These are phyloP conservation scores for Agaricus subrufescens DNA, from an alignment of 768 basidiomycete genomes.

Conservation along the genomic window DNA sequence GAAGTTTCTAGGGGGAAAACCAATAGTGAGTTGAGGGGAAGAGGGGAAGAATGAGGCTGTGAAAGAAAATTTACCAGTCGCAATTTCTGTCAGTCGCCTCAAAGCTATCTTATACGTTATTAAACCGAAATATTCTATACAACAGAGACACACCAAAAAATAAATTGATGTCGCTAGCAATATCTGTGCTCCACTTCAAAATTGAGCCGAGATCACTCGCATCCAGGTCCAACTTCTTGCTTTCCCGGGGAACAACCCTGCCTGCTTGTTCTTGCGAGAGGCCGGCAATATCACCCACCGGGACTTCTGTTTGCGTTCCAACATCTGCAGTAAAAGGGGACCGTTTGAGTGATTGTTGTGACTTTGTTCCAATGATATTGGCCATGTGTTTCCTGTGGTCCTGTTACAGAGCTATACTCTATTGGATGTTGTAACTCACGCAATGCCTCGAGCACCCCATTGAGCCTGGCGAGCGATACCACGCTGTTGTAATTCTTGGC, in stretches of 20 bases:
- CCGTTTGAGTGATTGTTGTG: constrained; percentile 46
- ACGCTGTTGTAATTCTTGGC: constrained; percentile 60
- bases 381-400: constrained; percentile 44
- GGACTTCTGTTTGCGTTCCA: constrained; percentile 58
- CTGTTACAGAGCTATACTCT: not conserved
- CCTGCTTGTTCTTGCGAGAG: constrained; percentile 22
- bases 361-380: constrained; percentile 36
- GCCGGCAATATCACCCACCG: constrained; percentile 21
- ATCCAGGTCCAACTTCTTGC: constrained; percentile 52
- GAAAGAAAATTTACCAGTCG: constrained; percentile 42
- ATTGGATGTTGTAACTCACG: constrained; percentile 34
- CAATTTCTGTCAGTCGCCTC: constrained; percentile 67
- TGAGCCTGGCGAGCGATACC: constrained; percentile 63
- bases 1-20: constrained; percentile 44
- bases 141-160: constrained; percentile 41
- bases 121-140: not conserved
- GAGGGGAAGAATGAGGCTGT: not conserved
- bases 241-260: constrained; percentile 36
- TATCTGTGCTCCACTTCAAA: constrained; percentile 70
- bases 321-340: constrained; percentile 54
- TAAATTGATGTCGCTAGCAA: constrained; percentile 68
- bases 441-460: constrained; percentile 72
- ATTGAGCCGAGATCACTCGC: constrained; percentile 65
- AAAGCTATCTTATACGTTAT: constrained; percentile 34
- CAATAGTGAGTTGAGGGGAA: not conserved